Evolutionary conservation across 345 rosid species (phyloP).

Genomic region (Carallia brachiata): DNA sequence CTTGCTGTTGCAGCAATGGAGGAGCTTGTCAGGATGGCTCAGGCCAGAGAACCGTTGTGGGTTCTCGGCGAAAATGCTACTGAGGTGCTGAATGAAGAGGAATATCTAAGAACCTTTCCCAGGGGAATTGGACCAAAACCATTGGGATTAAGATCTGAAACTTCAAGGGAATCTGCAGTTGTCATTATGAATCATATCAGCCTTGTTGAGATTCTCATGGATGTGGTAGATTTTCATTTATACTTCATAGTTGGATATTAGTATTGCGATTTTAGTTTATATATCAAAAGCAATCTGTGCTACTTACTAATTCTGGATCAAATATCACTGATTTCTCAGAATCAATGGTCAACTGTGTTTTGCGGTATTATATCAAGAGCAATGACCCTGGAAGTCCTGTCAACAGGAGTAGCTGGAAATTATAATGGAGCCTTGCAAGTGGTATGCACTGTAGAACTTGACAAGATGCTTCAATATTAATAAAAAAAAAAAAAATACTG

Average conservation of each 20-base stretch:
- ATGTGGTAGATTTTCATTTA: conserved; percentile 50
- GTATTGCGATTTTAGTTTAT: not conserved
- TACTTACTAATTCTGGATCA: not conserved
- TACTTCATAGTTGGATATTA: not conserved
- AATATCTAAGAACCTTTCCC: conserved; percentile 73
- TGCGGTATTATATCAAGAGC: conserved; percentile 87
- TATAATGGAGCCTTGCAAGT: conserved; percentile 95
- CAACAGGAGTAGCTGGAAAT: conserved; percentile 95
- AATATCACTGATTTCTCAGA: conserved; percentile 32
- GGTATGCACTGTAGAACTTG: conserved; percentile 38
- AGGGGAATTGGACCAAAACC: conserved; percentile 79
- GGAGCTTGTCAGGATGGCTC: conserved; percentile 83
- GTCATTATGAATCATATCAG: conserved; percentile 78
- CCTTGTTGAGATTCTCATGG: conserved; percentile 93
- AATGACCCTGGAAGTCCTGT: conserved; percentile 78
- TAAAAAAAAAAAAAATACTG: too few species aligned
- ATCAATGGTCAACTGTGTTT: conserved; percentile 80
- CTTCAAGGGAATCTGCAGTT: conserved; percentile 77
- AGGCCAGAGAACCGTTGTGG: conserved; percentile 78
- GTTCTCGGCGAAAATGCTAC: conserved; percentile 36
- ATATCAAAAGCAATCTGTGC: not conserved
- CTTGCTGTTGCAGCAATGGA: conserved; percentile 96
- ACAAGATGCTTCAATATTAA: too few species aligned
- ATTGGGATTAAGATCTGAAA: conserved; percentile 68
- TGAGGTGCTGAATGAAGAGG: conserved; percentile 69